A percentile compares a stretch with the other conserved stretches of the same genome.
phyloP scores from a whole-genome alignment of 495 filamentous ascomycete genomes.

The Neurospora sp. region DNA sequence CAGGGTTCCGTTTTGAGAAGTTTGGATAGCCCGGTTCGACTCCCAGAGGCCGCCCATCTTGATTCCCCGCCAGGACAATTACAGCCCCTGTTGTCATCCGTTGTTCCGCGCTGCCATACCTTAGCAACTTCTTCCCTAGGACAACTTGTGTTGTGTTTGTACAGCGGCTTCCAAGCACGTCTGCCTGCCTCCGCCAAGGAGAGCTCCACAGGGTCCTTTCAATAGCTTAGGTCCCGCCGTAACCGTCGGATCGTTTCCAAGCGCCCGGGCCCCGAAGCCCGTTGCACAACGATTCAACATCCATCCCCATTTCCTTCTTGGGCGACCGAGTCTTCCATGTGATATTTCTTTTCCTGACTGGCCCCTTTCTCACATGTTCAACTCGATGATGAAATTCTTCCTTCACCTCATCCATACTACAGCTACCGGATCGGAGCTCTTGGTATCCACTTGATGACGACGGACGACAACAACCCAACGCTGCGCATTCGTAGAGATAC shows the following conservation, averaged over 20 bases:
- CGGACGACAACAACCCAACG: background rate
- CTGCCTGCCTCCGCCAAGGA: background rate
- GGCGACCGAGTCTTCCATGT: background rate
- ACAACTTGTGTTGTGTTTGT: background rate
- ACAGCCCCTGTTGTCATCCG: background rate
- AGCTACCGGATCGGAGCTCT: background rate
- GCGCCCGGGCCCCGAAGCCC: background rate
- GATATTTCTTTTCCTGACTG: background rate
- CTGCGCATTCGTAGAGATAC: background rate
- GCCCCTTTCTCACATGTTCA: background rate
- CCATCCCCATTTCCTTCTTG: background rate
- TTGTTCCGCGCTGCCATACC: background rate
- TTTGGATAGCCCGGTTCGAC: background rate
- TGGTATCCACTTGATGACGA: background rate
- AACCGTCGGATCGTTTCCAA: background rate
- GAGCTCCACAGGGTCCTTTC: background rate
- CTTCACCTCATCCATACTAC: background rate
- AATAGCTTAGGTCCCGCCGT: background rate
- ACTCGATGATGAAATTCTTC: background rate
- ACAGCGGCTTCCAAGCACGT: background rate
- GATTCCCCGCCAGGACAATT: background rate
- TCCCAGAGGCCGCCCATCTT: background rate
- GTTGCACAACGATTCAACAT: background rate
- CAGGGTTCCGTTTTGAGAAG: background rate
- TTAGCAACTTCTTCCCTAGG: background rate